Evolutionary conservation across 176 grass and related monocot species (phyloP).

Genomic region (Echinochloa phyllopogon): DNA sequence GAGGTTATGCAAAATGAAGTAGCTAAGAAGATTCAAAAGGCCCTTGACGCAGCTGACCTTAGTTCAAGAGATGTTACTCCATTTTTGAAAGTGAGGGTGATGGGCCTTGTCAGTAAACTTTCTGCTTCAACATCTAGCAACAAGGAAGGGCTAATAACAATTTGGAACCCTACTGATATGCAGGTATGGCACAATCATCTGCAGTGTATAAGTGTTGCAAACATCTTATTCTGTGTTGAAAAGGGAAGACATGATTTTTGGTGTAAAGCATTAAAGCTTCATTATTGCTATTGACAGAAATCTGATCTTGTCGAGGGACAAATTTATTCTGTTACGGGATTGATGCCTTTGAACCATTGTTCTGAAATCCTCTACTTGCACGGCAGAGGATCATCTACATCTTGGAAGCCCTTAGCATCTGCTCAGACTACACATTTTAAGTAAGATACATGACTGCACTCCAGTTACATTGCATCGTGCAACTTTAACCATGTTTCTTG

Average conservation of each 20-base stretch:
- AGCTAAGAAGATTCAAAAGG: conserved; percentile 76
- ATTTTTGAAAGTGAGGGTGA: conserved; percentile 87
- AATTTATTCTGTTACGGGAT: conserved; percentile 78
- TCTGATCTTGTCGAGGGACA: conserved; percentile 81
- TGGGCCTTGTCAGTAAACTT: conserved; percentile 60
- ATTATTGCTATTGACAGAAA: conserved; percentile 65
- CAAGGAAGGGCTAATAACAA: conserved; percentile 82
- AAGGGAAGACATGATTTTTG: conserved; percentile 5
- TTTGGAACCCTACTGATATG: conserved; percentile 90
- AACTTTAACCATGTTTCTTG: conserved; percentile 39
- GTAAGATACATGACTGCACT: conserved; percentile 56
- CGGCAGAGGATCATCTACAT: conserved; percentile 77
- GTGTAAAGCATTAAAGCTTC: conserved; percentile 28
- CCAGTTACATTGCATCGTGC: conserved; percentile 2
- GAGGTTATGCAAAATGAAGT: conserved; percentile 61
- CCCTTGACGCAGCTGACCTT: conserved; percentile 72
- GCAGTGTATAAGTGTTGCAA: not conserved
- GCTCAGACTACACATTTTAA: conserved; percentile 67
- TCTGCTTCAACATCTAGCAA: conserved; percentile 48
- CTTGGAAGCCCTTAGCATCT: conserved; percentile 68
- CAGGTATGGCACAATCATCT: conserved; percentile 58
- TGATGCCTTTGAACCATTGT: conserved; percentile 59
- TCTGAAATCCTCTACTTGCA: conserved; percentile 68
- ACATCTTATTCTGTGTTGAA: conserved; percentile 20
- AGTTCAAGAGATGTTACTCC: conserved; percentile 79